Evolutionary conservation across 1,139 yeast genomes (phyloP), one percentile per base, ranked within the genome.

Genomic region (Pichia sp.): DNA sequence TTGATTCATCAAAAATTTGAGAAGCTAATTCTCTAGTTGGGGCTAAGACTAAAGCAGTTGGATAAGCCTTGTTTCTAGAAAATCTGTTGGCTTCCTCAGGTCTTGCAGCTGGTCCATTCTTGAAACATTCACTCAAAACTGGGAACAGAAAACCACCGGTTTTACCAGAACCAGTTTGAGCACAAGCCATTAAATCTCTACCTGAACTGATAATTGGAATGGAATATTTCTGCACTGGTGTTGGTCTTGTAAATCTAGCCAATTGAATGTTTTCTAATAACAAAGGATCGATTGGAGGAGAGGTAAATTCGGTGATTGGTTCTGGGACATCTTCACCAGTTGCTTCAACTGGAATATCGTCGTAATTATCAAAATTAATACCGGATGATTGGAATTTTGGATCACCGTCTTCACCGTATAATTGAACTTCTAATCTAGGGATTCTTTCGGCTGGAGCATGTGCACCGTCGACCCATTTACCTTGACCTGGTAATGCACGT

Each of bases 71-170:
- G 67, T 81, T 77, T 52, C 75, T 72, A 16, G 80, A 71, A 64
- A 80, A 79, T 52, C 79, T 79, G 49, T 80, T 79, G 38, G 55
- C 56, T 44, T 84, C 81, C 40, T 66, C 59, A 44, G 81, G 74
- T 37, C 49, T 49, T 45, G 50, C 51, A 49, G 87, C 77, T 50
- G 99, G 99, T 41, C 99, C 99, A 59, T 75, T 79, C 66, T 78
- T 72, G 71, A 82, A 92, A 51, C 95, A 85, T 71, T 90, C 92
- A 41, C 95, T 85, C 58, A 92, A 77, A 49, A 94, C 95, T 55
- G 99, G 99, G 85, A 92, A 92, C 64, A 92, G 75, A 77, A 92
- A 92, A 55, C 98, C 99, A 76, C 98, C 97, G 64, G 99, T 92
- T 75, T 92, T 92, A 79, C 99, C 99, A 48, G 97, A 90, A 85